Percentiles rank a stretch among this genome's conserved stretches.
These are phyloP conservation scores for Hansenula anomala DNA, from an alignment of 1,139 yeast genomes.

Conservation along the genomic window DNA sequence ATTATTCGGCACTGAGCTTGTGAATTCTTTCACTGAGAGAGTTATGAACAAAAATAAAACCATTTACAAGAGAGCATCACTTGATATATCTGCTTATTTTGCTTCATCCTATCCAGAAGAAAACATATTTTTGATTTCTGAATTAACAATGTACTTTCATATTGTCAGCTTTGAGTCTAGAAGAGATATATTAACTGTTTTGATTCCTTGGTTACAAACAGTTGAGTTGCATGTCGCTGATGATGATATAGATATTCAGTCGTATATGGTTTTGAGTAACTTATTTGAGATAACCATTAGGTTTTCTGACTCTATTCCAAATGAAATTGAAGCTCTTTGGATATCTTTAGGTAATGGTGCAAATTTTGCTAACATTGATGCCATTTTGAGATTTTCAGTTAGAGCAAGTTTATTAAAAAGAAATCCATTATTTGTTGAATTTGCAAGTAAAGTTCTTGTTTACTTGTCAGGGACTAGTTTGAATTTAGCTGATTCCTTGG, in stretches of 20 bases:
- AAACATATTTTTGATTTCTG: constrained; percentile 60
- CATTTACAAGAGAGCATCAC: constrained; percentile 72
- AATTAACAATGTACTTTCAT: constrained; percentile 66
- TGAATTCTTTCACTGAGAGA: constrained; percentile 51
- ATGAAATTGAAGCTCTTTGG: constrained; percentile 94
- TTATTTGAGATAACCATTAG: constrained; percentile 80
- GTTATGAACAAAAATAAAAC: constrained; percentile 64
- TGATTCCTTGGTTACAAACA: constrained; percentile 88
- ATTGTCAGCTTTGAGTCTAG: constrained; percentile 56
- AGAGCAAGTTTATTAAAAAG: constrained; percentile 65
- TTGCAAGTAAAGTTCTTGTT: constrained; percentile 75
- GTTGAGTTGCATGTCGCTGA: constrained; percentile 55
- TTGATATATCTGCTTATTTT: constrained; percentile 60
- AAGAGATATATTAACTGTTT: constrained; percentile 72
- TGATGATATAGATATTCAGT: constrained; percentile 40
- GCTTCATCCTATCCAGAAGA: constrained; percentile 56
- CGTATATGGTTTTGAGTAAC: constrained; percentile 77
- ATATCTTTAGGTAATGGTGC: constrained; percentile 76
- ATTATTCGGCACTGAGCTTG: constrained; percentile 41
- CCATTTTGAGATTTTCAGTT: constrained; percentile 67
- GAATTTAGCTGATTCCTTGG: constrained; percentile 60
- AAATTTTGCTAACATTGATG: constrained; percentile 63
- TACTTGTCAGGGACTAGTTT: constrained; percentile 61
- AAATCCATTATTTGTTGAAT: constrained; percentile 71
- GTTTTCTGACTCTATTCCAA: constrained; percentile 67